Percentiles rank a stretch among this genome's conserved stretches.
phyloP scores from a whole-genome alignment of 169 alveolate species.

The Cytauxzoon felis region DNA sequence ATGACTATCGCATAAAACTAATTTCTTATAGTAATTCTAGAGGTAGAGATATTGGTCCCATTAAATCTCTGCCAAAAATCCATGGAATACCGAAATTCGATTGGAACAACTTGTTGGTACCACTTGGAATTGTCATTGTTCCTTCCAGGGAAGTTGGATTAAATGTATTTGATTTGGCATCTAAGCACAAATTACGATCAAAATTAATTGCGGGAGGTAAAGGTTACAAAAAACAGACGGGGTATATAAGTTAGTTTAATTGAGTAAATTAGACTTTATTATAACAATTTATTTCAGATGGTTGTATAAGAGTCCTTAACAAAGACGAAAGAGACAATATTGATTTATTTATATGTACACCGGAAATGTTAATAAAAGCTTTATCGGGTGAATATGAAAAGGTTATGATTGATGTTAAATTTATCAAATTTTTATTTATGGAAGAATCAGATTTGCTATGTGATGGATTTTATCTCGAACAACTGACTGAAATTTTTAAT shows the following conservation, averaged over 20 bases:
- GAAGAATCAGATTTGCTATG: conserved; percentile 52
- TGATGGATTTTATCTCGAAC: conserved; percentile 51
- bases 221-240: conserved; percentile 42
- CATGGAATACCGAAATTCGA: conserved; percentile 54
- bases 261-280: background rate
- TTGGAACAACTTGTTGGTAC: conserved; percentile 28
- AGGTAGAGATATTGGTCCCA: background rate
- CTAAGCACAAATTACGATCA: conserved; percentile 19
- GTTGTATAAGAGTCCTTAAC: background rate
- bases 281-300: background rate
- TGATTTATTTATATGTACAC: conserved; percentile 45
- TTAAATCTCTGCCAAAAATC: conserved; percentile 10
- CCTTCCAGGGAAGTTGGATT: conserved; percentile 51
- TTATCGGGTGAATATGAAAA: conserved; percentile 32
- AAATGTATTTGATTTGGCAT: conserved; percentile 16
- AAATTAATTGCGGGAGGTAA: conserved; percentile 49
- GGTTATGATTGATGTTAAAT: conserved; percentile 27
- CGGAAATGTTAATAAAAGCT: conserved; percentile 50
- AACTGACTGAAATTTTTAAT: conserved; percentile 33
- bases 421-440: conserved; percentile 18
- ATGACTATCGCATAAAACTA: conserved; percentile 41
- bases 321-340: conserved; percentile 20
- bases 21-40: conserved; percentile 10
- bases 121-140: conserved; percentile 36
- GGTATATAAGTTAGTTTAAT: background rate